These are phyloP conservation scores for Scenedesmus sp. DNA, from an alignment of 163 green algal genomes.

Conservation along the genomic window DNA sequence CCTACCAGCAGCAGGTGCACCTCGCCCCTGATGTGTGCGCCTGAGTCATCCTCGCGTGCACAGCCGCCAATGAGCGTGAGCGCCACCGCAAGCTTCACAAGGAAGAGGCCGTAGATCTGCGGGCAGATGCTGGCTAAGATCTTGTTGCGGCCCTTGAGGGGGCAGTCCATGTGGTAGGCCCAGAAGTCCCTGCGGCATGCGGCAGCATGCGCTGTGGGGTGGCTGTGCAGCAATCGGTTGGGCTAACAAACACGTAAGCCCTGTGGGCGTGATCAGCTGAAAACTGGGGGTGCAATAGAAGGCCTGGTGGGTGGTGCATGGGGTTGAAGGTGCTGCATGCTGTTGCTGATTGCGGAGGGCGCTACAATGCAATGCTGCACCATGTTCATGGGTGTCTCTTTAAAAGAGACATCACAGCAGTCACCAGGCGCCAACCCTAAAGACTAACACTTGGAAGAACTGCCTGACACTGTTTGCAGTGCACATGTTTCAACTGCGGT, in stretches of 20 bases:
- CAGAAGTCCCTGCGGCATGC: constrained; percentile 58
- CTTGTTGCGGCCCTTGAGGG: constrained; percentile 79
- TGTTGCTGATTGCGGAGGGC: background rate
- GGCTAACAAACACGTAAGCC: background rate
- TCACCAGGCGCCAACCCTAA: too few species aligned
- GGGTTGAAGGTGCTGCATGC: too few species aligned
- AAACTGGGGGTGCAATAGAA: too few species aligned
- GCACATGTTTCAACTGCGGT: background rate
- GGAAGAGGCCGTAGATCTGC: constrained; percentile 64
- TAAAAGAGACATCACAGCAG: background rate
- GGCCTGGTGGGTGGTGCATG: too few species aligned
- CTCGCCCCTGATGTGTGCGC: constrained; percentile 68
- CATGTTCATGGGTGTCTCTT: too few species aligned
- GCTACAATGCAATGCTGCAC: too few species aligned
- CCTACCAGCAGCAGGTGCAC: constrained; percentile 94
- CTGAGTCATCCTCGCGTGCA: constrained; percentile 44
- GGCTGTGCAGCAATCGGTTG: background rate
- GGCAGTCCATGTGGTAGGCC: constrained; percentile 51
- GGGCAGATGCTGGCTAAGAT: constrained; percentile 86
- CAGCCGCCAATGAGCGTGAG: constrained; percentile 92
- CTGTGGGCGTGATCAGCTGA: too few species aligned
- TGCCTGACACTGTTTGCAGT: background rate
- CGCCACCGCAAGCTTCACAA: constrained; percentile 84
- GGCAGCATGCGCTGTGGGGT: background rate
- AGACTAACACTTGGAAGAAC: too few species aligned